Percentiles rank a stretch among this genome's conserved stretches.
Conservation (phyloP, 495 filamentous ascomycete species). For the Podospora pseudopauciseta region DNA sequence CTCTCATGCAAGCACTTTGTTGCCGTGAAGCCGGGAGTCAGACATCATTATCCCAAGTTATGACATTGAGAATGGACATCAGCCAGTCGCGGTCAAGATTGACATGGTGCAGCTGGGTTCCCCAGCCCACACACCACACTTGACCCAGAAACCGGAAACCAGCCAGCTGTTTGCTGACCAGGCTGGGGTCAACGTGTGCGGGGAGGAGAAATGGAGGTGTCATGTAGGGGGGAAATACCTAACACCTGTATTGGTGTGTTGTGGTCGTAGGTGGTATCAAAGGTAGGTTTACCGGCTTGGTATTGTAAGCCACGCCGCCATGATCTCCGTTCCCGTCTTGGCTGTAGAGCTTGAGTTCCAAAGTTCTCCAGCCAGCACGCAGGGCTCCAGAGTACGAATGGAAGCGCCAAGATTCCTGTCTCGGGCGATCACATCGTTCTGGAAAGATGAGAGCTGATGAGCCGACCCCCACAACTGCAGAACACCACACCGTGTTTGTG, state of each 20-base stretch:
- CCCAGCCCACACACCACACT: neutral
- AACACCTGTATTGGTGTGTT: too few relatives aligned
- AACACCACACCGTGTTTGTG: neutral
- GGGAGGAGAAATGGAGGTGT: neutral
- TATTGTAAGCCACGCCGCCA: neutral
- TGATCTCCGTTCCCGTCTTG: neutral
- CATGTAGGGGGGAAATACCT: neutral
- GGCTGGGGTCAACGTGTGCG: neutral
- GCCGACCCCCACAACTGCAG: neutral
- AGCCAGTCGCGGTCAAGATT: neutral
- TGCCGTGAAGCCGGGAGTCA: neutral
- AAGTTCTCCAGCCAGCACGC: neutral
- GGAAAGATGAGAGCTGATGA: slow-evolving; percentile 5
- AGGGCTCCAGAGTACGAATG: neutral
- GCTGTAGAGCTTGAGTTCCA: neutral
- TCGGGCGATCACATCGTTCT: slow-evolving; percentile 9
- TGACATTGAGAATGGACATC: neutral
- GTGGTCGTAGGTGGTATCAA: neutral
- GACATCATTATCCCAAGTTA: neutral
- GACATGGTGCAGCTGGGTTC: neutral
- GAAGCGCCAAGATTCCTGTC: neutral
- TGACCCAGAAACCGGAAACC: neutral
- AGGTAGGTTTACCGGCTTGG: neutral
- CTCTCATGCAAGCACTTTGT: neutral
- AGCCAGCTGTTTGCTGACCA: neutral